A percentile compares a stretch with the other conserved stretches of the same genome.
Evolutionary conservation across 2,329 filamentous ascomycete genomes (phyloP).

Genomic region (Pseudocercospora vitis): DNA sequence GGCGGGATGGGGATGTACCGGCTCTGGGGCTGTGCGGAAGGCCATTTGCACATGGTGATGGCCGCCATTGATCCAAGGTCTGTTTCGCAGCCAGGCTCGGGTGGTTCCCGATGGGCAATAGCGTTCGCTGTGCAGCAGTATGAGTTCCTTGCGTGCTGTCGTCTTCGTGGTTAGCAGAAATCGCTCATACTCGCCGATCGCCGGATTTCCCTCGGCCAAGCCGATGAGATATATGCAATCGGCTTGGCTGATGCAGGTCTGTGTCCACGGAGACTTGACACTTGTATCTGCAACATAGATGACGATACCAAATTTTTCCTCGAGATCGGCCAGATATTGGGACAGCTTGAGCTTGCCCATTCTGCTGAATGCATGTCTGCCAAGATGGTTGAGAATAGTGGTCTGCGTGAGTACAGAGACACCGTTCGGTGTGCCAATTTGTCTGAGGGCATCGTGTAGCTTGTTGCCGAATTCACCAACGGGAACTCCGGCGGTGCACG

Average conservation of each 20-base stretch:
- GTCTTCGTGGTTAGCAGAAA: constrained; percentile 97
- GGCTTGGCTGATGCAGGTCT: constrained; percentile 94
- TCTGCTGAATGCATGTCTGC: constrained; percentile 91
- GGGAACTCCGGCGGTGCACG: constrained; percentile 86
- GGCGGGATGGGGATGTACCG: constrained; percentile 72
- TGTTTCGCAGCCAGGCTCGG: constrained; percentile 79
- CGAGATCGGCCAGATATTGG: constrained; percentile 92
- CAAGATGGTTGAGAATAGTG: constrained; percentile 89
- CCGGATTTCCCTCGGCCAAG: constrained; percentile 82
- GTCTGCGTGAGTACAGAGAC: constrained; percentile 85
- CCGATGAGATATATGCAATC: constrained; percentile 94
- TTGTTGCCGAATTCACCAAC: constrained; percentile 93
- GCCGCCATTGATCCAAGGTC: constrained; percentile 96
- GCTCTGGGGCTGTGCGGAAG: constrained; percentile 73
- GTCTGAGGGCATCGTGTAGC: constrained; percentile 80
- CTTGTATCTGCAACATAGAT: constrained; percentile 95
- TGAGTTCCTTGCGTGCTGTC: constrained; percentile 87
- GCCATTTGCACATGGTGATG: constrained; percentile 98
- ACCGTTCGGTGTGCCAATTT: constrained; percentile 85
- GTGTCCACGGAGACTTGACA: constrained; percentile 96
- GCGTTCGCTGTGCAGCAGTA: constrained; percentile 83
- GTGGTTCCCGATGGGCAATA: constrained; percentile 85
- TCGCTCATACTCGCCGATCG: constrained; percentile 92
- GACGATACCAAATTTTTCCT: constrained; percentile 95
- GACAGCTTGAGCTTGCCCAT: constrained; percentile 96